Evolutionary conservation across 495 filamentous ascomycete genomes (phyloP).

Genomic region (Penicillium cinerascens): DNA sequence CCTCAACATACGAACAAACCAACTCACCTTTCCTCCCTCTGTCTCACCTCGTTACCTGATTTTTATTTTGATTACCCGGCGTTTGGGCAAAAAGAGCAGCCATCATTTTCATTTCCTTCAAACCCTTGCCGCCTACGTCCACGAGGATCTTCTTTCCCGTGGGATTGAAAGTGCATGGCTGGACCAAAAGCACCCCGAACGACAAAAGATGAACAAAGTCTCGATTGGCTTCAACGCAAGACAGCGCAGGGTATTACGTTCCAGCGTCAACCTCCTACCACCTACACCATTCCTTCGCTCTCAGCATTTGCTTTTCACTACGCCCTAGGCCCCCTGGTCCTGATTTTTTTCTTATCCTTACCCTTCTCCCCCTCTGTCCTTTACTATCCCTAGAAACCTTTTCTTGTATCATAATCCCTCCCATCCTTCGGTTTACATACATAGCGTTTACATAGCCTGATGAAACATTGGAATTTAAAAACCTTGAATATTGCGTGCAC

Average conservation of each 20-base stretch:
- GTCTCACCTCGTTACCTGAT: background rate
- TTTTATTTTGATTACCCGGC: conserved; percentile 6
- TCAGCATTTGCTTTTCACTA: background rate
- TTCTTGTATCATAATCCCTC: conserved; percentile 23
- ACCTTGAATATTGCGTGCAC: background rate
- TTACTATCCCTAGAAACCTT: background rate
- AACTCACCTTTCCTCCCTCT: conserved; percentile 2
- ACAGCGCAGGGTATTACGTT: background rate
- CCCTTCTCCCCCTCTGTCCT: background rate
- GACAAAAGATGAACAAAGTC: conserved; percentile 3
- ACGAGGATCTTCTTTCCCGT: background rate
- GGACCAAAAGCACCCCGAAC: conserved; percentile 18
- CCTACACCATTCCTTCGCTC: background rate
- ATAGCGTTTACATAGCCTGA: conserved; percentile 24
- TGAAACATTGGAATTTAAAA: conserved; percentile 3
- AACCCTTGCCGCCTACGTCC: background rate
- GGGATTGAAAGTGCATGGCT: conserved; percentile 18
- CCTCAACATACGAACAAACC: background rate
- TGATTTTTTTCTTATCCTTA: conserved; percentile 9
- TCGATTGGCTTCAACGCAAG: conserved; percentile 1
- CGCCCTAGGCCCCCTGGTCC: background rate
- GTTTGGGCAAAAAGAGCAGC: conserved; percentile 19
- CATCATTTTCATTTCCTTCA: conserved; percentile 9
- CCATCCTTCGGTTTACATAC: conserved; percentile 7
- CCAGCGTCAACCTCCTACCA: conserved; percentile 2